A percentile compares a stretch with the other conserved stretches of the same genome.
phyloP scores from a whole-genome alignment of 371 early-diverging fungal genomes.

The Cokeromyces recurvatus region DNA sequence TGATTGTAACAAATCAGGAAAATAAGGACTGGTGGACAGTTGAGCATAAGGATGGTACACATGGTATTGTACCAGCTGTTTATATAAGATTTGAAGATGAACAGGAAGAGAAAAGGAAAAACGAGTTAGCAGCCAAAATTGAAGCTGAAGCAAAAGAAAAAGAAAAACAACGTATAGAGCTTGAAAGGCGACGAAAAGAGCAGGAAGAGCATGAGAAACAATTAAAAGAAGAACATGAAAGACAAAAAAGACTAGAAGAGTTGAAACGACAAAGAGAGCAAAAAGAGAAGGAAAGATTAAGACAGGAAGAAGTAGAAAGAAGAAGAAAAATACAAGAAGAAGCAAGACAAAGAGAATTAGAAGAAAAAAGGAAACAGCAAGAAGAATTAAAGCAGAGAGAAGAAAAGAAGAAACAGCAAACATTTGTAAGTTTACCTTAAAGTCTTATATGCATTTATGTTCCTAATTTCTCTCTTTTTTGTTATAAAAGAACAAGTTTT shows the following conservation, averaged over 20 bases:
- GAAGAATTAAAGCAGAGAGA: not conserved
- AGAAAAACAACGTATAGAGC: not conserved
- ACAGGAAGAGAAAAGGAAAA: slow-evolving; percentile 14
- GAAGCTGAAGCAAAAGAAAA: not conserved
- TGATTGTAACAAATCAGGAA: slow-evolving; percentile 65
- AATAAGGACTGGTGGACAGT: slow-evolving; percentile 68
- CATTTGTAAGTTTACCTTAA: too few species aligned
- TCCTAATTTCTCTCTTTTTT: too few species aligned
- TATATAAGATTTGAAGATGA: slow-evolving; percentile 45
- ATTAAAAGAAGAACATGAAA: slow-evolving; percentile 7
- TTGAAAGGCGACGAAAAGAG: too few species aligned
- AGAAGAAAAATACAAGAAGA: slow-evolving; percentile 27
- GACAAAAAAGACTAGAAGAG: not conserved
- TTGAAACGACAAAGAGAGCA: slow-evolving; percentile 6
- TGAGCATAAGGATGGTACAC: slow-evolving; percentile 27
- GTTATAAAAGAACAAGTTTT: not conserved
- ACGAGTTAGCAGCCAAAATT: not conserved
- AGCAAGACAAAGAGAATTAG: slow-evolving; percentile 17
- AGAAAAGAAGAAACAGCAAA: too few species aligned
- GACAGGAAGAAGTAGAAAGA: slow-evolving; percentile 21
- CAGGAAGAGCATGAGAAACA: slow-evolving; percentile 8
- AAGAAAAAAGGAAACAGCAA: slow-evolving; percentile 1
- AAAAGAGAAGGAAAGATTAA: slow-evolving; percentile 15
- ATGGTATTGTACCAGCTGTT: slow-evolving; percentile 53
- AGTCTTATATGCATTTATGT: too few species aligned